Evolutionary conservation across 257 asterid species (phyloP).

Genomic region (Solanum lignicaule): DNA sequence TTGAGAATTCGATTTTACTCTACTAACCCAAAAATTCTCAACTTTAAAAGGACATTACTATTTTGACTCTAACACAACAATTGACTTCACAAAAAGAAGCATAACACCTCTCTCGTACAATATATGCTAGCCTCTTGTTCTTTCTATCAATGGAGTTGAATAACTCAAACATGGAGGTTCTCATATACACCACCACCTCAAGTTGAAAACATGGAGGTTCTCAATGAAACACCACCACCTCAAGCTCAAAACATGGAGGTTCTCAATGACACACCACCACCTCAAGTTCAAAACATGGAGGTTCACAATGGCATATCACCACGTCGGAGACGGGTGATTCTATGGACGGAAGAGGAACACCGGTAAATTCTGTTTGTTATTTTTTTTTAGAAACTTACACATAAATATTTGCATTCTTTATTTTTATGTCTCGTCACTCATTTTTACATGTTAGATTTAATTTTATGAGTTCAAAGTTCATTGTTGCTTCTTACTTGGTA

Average conservation of each 20-base stretch:
- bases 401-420: neutral
- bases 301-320: neutral
- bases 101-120: neutral
- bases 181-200: neutral
- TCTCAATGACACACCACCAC: neutral
- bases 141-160: neutral
- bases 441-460: neutral
- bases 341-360: neutral
- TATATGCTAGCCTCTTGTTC: neutral
- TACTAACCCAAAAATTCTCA: neutral
- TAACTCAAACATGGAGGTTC: neutral
- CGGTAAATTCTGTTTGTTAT: neutral
- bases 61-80: neutral
- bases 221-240: neutral
- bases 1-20: neutral
- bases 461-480: neutral
- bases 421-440: neutral
- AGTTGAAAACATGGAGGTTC: neutral
- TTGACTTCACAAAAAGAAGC: neutral
- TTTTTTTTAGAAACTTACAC: neutral
- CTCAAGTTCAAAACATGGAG: no score
- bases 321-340: neutral
- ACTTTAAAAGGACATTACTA: neutral
- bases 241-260: neutral
- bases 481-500: neutral